Evolutionary conservation across 2,329 filamentous ascomycete genomes (phyloP).

Genomic region (Neoarthrinium moseri): DNA sequence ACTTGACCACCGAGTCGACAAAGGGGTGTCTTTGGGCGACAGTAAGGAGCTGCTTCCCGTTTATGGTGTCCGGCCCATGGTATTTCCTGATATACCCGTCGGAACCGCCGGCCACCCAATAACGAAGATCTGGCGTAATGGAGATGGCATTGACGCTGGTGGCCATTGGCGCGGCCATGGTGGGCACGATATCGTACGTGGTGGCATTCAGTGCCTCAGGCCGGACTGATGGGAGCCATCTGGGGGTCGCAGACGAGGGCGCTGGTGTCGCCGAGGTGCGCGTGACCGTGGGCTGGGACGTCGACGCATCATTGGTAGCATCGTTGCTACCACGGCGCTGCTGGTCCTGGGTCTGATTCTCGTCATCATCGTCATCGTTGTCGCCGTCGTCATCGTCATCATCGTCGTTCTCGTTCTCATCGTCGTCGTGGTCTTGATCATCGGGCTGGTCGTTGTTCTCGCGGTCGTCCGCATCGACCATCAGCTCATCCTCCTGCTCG

Average conservation of each 20-base stretch:
- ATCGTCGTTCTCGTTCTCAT: conserved; percentile 39
- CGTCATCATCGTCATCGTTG: conserved; percentile 33
- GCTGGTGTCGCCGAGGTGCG: conserved; percentile 30
- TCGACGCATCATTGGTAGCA: conserved; percentile 14
- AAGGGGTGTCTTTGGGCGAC: conserved; percentile 96
- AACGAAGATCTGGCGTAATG: conserved; percentile 89
- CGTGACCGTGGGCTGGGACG: conserved; percentile 19
- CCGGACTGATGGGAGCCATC: conserved; percentile 62
- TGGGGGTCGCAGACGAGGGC: conserved; percentile 29
- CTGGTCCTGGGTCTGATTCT: conserved; percentile 33
- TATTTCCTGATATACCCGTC: conserved; percentile 98
- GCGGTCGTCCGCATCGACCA: conserved; percentile 25
- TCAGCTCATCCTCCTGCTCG: conserved; percentile 36
- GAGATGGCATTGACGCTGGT: conserved; percentile 94
- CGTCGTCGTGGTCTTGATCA: conserved; percentile 33
- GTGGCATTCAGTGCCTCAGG: conserved; percentile 76
- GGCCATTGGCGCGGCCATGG: conserved; percentile 92
- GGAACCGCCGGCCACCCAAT: conserved; percentile 89
- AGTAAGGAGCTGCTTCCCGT: conserved; percentile 88
- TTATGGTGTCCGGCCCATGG: conserved; percentile 92
- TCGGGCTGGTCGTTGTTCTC: conserved; percentile 23
- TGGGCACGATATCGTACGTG: conserved; percentile 93
- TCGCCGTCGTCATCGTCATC: conserved; percentile 31
- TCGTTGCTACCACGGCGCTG: conserved; percentile 20
- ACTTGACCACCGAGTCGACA: conserved; percentile 95